Percentiles rank a stretch among this genome's conserved stretches.
phyloP scores from a whole-genome alignment of 495 filamentous ascomycete species.

The Lasiosphaeria ovina region DNA sequence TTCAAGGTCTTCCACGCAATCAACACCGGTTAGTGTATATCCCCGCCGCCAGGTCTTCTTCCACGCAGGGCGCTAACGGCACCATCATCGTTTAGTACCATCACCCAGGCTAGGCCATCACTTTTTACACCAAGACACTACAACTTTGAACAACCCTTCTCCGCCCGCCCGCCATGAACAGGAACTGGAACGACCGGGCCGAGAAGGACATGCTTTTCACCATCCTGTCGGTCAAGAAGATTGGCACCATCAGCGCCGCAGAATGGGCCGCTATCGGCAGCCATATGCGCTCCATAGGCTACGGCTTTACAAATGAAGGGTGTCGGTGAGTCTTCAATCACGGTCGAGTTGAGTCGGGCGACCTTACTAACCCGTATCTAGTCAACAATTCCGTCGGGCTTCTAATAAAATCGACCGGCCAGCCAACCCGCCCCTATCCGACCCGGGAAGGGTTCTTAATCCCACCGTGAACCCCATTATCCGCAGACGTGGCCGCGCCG shows the following conservation, averaged over 20 bases:
- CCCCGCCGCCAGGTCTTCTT: too few species aligned
- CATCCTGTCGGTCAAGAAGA: slow-evolving; percentile 54
- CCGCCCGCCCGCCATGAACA: slow-evolving; percentile 40
- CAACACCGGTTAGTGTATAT: too few species aligned
- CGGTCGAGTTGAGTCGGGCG: too few species aligned
- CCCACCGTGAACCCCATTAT: slow-evolving; percentile 49
- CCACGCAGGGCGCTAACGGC: too few species aligned
- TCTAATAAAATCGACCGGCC: slow-evolving; percentile 44
- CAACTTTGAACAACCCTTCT: too few species aligned
- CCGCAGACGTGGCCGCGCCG: slow-evolving; percentile 47
- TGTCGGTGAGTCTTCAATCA: slow-evolving; percentile 55
- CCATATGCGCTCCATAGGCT: slow-evolving; percentile 49
- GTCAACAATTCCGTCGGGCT: slow-evolving; percentile 51
- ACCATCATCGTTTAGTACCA: too few species aligned
- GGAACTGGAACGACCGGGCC: slow-evolving; percentile 53
- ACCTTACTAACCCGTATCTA: too few species aligned
- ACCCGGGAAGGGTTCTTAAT: slow-evolving; percentile 34
- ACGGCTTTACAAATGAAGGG: slow-evolving; percentile 55
- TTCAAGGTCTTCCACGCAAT: too few species aligned
- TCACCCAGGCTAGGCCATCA: too few species aligned
- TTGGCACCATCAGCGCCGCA: slow-evolving; percentile 51
- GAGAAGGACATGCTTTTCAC: slow-evolving; percentile 55
- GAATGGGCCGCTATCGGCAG: slow-evolving; percentile 54
- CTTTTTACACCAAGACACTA: too few species aligned
- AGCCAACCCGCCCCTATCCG: slow-evolving; percentile 9